Percentiles rank a stretch among this genome's conserved stretches.
Evolutionary conservation across 495 filamentous ascomycete genomes (phyloP).

Genomic region (Penicillium canescens): DNA sequence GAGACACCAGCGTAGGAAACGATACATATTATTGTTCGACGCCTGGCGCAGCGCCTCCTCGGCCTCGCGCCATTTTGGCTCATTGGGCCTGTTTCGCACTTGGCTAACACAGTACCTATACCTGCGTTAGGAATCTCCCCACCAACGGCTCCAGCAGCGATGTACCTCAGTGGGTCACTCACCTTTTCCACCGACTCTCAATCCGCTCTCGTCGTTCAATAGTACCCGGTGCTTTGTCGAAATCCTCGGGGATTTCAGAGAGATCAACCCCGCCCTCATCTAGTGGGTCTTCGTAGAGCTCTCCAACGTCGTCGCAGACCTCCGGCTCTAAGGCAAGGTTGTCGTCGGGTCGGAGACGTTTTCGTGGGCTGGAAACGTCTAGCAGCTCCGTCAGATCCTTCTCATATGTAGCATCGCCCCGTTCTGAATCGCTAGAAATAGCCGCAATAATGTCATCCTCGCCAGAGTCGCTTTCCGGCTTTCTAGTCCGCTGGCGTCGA

Average conservation of each 20-base stretch:
- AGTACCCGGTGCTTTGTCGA: constrained; percentile 17
- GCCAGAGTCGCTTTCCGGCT: constrained; percentile 4
- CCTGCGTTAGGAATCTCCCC: constrained; percentile 3
- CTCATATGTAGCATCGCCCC: constrained; percentile 6
- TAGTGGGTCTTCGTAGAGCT: constrained; percentile 13
- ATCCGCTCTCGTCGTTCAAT: constrained; percentile 18
- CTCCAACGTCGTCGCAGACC: neutral
- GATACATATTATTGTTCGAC: constrained; percentile 15
- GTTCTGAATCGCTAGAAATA: constrained; percentile 5
- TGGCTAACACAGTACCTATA: constrained; percentile 12
- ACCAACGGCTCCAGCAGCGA: too few species aligned
- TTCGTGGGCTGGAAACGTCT: constrained; percentile 3
- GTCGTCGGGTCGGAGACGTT: constrained; percentile 5
- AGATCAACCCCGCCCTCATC: constrained; percentile 18
- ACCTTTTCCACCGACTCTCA: too few species aligned
- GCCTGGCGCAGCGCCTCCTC: constrained; percentile 13
- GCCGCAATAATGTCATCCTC: neutral
- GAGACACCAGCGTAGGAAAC: too few species aligned
- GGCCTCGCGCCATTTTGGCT: constrained; percentile 11
- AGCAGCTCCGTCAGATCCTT: constrained; percentile 7
- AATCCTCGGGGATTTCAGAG: constrained; percentile 18
- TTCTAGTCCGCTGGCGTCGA: constrained; percentile 1
- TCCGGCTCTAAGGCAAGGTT: constrained; percentile 1
- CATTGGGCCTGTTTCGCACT: constrained; percentile 7
- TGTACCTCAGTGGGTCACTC: neutral